Conservation (phyloP, 495 filamentous ascomycete genomes). For the Aspergillus steynii region DNA sequence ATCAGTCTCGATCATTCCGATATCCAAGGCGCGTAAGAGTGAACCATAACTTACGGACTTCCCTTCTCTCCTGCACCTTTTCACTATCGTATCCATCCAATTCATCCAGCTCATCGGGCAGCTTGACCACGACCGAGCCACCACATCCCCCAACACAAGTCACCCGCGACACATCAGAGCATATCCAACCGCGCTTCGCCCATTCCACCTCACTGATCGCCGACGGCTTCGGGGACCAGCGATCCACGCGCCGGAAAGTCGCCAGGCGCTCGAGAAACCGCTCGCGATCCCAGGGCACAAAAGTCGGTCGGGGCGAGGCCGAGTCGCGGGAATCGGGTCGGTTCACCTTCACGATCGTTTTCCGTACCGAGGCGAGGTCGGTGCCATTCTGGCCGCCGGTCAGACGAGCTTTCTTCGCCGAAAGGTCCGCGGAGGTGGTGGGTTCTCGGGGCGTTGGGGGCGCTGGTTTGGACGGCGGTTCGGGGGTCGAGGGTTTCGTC, state of each 20-base stretch:
- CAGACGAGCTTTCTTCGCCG: conserved; percentile 43
- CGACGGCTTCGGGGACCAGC: conserved; percentile 77
- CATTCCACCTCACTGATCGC: conserved; percentile 87
- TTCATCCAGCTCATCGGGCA: conserved; percentile 61
- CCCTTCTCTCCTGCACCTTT: conserved; percentile 64
- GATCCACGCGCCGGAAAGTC: conserved; percentile 85
- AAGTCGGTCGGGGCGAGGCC: conserved; percentile 52
- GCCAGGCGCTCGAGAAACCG: conserved; percentile 79
- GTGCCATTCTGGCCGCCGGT: conserved; percentile 21
- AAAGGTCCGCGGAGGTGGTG: conserved; percentile 31
- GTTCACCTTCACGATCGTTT: conserved; percentile 28
- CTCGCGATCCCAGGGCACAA: conserved; percentile 80
- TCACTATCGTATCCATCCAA: conserved; percentile 49
- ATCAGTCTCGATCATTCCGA: conserved; percentile 13
- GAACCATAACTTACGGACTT: conserved; percentile 49
- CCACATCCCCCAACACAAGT: conserved; percentile 78
- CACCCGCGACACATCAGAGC: conserved; percentile 77
- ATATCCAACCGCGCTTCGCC: conserved; percentile 93
- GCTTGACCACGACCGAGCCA: conserved; percentile 75
- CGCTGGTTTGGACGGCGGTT: conserved; percentile 34
- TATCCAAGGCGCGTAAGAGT: neutral
- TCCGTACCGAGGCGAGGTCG: conserved; percentile 27
- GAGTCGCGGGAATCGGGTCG: conserved; percentile 25
- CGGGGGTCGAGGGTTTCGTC: conserved; percentile 31
- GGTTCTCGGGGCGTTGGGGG: conserved; percentile 26